Conservation (phyloP, 1,139 yeast genomes). For the Saccharomyces pastorianus region DNA sequence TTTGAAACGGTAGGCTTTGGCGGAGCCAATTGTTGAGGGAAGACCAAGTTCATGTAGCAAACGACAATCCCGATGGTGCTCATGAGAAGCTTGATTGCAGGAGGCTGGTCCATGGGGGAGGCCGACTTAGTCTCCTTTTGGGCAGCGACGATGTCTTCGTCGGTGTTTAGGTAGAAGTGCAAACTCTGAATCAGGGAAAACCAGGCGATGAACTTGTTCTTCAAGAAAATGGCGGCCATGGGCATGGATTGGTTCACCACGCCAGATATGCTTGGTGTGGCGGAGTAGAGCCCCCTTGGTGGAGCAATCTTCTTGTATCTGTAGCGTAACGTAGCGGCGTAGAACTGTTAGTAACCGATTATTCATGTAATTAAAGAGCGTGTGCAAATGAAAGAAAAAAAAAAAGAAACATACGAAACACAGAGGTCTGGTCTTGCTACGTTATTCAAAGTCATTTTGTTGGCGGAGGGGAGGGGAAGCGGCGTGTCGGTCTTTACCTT, state of each 20-base stretch:
- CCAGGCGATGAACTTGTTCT: constrained; percentile 33
- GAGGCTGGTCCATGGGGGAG: constrained; percentile 34
- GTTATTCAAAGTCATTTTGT: constrained; percentile 21
- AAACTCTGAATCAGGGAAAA: constrained; percentile 26
- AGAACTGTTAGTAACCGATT: constrained; percentile 6
- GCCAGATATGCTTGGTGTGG: constrained; percentile 31
- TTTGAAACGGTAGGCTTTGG: constrained; percentile 9
- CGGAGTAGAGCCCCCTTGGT: constrained; percentile 40
- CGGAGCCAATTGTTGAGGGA: constrained; percentile 28
- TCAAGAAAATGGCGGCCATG: constrained; percentile 59
- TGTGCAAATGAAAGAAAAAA: too few species aligned
- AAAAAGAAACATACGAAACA: constrained; percentile 38
- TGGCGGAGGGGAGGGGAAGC: neutral
- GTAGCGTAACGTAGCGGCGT: neutral
- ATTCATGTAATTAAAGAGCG: too few species aligned
- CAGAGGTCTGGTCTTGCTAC: constrained; percentile 34
- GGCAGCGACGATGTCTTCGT: constrained; percentile 16
- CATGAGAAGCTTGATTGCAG: constrained; percentile 40
- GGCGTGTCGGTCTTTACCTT: neutral
- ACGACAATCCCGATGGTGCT: constrained; percentile 41
- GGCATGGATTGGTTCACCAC: constrained; percentile 52
- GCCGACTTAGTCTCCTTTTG: constrained; percentile 29
- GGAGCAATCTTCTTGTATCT: constrained; percentile 36
- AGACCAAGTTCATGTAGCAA: constrained; percentile 44
- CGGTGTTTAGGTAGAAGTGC: constrained; percentile 25